Conservation (phyloP, 331 rosid genomes). For the Erythrophleum ivorense region DNA sequence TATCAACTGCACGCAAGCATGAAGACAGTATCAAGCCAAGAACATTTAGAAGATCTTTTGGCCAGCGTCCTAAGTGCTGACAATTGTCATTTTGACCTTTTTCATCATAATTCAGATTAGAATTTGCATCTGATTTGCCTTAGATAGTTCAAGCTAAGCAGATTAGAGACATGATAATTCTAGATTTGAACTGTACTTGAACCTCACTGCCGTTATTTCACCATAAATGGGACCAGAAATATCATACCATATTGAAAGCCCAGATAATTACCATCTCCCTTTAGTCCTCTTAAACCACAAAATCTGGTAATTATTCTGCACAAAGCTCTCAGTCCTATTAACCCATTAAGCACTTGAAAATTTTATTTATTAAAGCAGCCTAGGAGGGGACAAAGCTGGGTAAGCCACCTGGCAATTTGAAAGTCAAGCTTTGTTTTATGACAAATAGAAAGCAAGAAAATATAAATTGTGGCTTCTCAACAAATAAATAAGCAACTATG, state of each 20-base stretch:
- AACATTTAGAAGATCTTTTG: not conserved
- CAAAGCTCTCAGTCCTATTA: not conserved
- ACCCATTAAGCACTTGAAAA: not conserved
- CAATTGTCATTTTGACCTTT: not conserved
- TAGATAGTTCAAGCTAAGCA: not conserved
- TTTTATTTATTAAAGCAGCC: not conserved
- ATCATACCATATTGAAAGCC: slow-evolving; percentile 22
- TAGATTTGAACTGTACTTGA: slow-evolving; percentile 16
- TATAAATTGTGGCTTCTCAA: not conserved
- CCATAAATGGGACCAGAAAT: slow-evolving; percentile 6
- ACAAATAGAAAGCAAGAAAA: slow-evolving; percentile 1
- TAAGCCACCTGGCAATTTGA: slow-evolving; percentile 22
- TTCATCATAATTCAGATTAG: not conserved
- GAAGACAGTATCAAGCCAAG: not conserved
- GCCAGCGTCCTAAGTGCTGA: not conserved
- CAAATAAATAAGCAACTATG: slow-evolving; percentile 8
- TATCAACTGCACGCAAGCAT: not conserved
- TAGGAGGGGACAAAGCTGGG: not conserved
- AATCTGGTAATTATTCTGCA: not conserved
- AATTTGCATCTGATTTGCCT: not conserved
- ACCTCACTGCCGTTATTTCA: not conserved
- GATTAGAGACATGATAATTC: not conserved
- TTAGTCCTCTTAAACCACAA: slow-evolving; percentile 23
- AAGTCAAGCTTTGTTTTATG: slow-evolving; percentile 6
- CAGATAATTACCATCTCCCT: slow-evolving; percentile 17